Conservation (phyloP, 2,329 filamentous ascomycete genomes). For the Tothia fuscella region DNA sequence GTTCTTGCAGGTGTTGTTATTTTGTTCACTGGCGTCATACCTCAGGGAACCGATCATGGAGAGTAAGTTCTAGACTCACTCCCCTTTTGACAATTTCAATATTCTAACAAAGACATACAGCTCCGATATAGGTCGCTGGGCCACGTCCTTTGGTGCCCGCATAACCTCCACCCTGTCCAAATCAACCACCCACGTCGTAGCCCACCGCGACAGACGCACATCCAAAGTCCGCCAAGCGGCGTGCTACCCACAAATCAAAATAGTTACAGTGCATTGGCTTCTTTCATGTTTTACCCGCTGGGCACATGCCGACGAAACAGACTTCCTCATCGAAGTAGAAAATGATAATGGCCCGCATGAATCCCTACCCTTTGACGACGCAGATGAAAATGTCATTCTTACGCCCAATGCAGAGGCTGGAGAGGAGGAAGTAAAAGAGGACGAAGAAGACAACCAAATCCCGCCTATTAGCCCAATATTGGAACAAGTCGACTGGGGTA, state of each 20-base stretch:
- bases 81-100: constrained; percentile 5
- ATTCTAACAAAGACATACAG: constrained; percentile 24
- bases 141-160: constrained; percentile 70
- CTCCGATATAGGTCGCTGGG: constrained; percentile 80
- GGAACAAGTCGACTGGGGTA: constrained; percentile 7
- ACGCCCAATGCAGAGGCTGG: constrained; percentile 36
- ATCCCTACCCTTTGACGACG: constrained; percentile 24
- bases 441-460: constrained; percentile 16
- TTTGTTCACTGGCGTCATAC: constrained; percentile 84
- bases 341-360: constrained; percentile 33
- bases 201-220: constrained; percentile 60
- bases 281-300: constrained; percentile 74
- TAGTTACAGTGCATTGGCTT: constrained; percentile 87
- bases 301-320: constrained; percentile 64
- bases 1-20: constrained; percentile 66
- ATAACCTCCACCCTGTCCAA: constrained; percentile 46
- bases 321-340: constrained; percentile 67
- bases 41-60: constrained; percentile 65
- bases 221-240: constrained; percentile 84
- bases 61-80: constrained; percentile 26
- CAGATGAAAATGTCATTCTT: constrained; percentile 22
- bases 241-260: constrained; percentile 68
- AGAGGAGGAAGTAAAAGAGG: constrained; percentile 26
- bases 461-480: constrained; percentile 8
- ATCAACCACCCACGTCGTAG: constrained; percentile 57